Evolutionary conservation across 2,329 filamentous ascomycete genomes (phyloP), one percentile per base, ranked within the genome.

Genomic region (Ophiostoma ulmi): DNA sequence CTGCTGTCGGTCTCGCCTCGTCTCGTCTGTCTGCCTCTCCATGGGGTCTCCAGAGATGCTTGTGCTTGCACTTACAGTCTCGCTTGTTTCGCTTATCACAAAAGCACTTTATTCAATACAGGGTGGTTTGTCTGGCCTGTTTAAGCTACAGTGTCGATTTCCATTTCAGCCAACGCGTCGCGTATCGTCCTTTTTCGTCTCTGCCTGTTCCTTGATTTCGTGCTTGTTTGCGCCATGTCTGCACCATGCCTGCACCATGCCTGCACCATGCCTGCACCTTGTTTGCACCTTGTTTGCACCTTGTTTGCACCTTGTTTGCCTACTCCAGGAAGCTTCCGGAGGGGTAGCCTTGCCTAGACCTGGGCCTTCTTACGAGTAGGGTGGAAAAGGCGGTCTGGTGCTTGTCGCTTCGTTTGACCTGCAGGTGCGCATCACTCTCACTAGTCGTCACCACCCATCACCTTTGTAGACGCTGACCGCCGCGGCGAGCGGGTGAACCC

Each of bases 401-500:
- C 38, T 39, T 39, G 38, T 39, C 38, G 38, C 38, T 39, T 39
- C 55, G 8, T 26, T 31, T 31, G 55, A 11, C 14, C 17, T 38
- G 55, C 55, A 61, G 55, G 22, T 31, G 55, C 17, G 8, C 61
- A 31, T 38, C 61, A 38, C 61, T 64, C 17, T 20, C 44, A 48
- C 17, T 20, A n/a, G 41, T 44, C 41, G 6, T 6, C 41, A 44
- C 14, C 44, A 48, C 44, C 17, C n/a, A 48, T 48, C 44, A 48
- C 17, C 44, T 17, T 48, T n/a, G 7, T 61, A 11, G 8, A 13
- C 14, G 31, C 61, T 64, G 61, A 64, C 61, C 61, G 61, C 61
- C 61, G 61, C 61, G 35, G 35, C 55, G 55, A 61, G 26, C 61
- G 31, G 31, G 61, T 61, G 8, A 36, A 38, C 61, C 61, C 61